phyloP scores from a whole-genome alignment of 1,284 basidiomycete species.

The Sanghuangporus sanghuang region DNA sequence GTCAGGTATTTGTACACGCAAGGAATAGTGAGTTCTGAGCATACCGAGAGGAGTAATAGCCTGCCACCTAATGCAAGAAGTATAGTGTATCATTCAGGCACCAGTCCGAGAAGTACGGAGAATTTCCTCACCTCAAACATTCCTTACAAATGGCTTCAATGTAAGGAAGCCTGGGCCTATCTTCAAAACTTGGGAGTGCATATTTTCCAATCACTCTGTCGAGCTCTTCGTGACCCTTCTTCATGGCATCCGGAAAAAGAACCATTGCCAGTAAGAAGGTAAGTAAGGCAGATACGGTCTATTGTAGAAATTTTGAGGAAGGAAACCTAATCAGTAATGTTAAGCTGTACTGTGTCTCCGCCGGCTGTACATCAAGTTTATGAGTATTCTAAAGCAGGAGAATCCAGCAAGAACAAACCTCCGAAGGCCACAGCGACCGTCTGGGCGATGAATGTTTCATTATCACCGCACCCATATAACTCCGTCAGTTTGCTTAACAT shows the following conservation, averaged over 20 bases:
- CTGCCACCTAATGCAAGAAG: conserved; percentile 15
- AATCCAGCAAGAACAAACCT: background rate
- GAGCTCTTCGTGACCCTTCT: conserved; percentile 18
- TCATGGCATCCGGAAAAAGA: background rate
- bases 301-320: background rate
- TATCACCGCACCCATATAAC: no score
- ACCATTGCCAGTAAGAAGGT: conserved; percentile 1
- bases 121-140: conserved; percentile 14
- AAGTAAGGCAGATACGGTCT: background rate
- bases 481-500: no score
- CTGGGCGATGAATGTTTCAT: no score
- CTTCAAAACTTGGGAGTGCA: conserved; percentile 21
- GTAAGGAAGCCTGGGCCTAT: conserved; percentile 22
- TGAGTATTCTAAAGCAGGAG: background rate
- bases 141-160: conserved; percentile 23
- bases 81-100: background rate
- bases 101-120: background rate
- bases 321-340: background rate
- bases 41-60: conserved; percentile 7
- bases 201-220: conserved; percentile 22
- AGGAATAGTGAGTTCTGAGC: background rate
- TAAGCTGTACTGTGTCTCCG: background rate
- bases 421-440: background rate
- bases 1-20: background rate
- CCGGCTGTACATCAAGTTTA: background rate